Conservation (phyloP, 1,284 basidiomycete genomes). For the Porodaedalea pini region DNA sequence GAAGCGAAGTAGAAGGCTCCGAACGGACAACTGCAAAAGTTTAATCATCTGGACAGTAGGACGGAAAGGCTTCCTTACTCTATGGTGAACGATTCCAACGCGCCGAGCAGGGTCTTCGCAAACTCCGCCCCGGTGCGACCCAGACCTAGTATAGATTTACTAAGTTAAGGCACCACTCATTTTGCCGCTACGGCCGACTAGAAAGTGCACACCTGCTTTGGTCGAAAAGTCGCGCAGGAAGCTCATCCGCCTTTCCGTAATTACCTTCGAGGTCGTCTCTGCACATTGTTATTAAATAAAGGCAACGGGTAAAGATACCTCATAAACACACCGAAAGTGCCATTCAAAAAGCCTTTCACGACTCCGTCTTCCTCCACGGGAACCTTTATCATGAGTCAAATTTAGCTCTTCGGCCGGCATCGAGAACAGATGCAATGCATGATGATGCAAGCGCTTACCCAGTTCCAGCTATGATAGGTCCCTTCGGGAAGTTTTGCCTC, state of each 20-base stretch:
- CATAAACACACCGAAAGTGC: slow-evolving; percentile 12
- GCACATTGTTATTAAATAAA: background rate
- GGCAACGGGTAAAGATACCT: background rate
- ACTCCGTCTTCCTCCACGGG: slow-evolving; percentile 13
- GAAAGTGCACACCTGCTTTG: slow-evolving; percentile 8
- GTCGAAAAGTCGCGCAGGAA: slow-evolving; percentile 14
- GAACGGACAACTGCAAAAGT: slow-evolving; percentile 11
- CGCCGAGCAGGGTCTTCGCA: background rate
- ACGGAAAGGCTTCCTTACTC: slow-evolving; percentile 8
- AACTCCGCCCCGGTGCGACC: slow-evolving; percentile 14
- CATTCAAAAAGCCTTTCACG: slow-evolving; percentile 16
- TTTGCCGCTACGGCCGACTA: background rate
- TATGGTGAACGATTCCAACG: background rate
- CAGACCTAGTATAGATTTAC: background rate
- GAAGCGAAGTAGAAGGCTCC: slow-evolving; percentile 13
- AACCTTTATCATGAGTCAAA: background rate
- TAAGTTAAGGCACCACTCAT: background rate
- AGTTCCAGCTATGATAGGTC: slow-evolving; percentile 23
- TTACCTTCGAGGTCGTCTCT: slow-evolving; percentile 18
- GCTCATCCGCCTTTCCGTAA: slow-evolving; percentile 16
- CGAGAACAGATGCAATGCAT: too few species aligned
- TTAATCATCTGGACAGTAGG: background rate
- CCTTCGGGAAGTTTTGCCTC: slow-evolving; percentile 22
- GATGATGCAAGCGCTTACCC: slow-evolving; percentile 15
- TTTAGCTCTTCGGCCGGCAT: background rate